Conservation (phyloP, 345 rosid genomes). For the Camelina laxa region DNA sequence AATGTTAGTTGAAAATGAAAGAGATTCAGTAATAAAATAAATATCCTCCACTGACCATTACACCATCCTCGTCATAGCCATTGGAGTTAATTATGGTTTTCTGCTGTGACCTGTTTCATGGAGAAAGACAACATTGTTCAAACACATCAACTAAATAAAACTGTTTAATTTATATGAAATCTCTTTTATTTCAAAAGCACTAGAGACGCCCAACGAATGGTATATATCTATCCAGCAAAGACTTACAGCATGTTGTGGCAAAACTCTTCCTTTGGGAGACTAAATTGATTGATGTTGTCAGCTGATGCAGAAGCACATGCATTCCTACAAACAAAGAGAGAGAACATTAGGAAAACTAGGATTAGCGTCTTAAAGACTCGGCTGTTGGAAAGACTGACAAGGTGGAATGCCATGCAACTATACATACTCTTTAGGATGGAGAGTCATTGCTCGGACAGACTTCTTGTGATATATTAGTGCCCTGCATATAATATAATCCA, state of each 20-base stretch:
- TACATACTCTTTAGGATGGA: conserved; percentile 92
- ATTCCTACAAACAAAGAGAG: conserved; percentile 54
- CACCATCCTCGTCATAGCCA: conserved; percentile 97
- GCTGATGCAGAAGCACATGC: conserved; percentile 98
- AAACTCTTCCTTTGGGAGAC: conserved; percentile 90
- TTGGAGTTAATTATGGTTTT: conserved; percentile 86
- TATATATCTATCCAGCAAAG: neutral
- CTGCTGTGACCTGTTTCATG: conserved; percentile 84
- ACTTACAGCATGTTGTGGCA: conserved; percentile 89
- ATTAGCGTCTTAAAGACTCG: neutral
- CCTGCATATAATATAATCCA: conserved; percentile 55
- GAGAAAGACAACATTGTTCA: neutral
- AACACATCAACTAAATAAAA: neutral
- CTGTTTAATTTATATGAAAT: neutral
- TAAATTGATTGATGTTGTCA: conserved; percentile 91
- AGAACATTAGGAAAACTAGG: conserved; percentile 15
- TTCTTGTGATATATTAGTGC: conserved; percentile 92
- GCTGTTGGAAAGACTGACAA: neutral
- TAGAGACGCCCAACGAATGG: conserved; percentile 15
- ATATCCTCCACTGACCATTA: conserved; percentile 90
- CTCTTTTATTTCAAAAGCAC: neutral
- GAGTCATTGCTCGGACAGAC: conserved; percentile 95
- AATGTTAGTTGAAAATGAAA: conserved; percentile 4
- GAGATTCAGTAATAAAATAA: neutral
- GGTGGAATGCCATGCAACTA: conserved; percentile 14